Evolutionary conservation across 257 asterid genomes (phyloP).

Genomic region (Datura wrightii): DNA sequence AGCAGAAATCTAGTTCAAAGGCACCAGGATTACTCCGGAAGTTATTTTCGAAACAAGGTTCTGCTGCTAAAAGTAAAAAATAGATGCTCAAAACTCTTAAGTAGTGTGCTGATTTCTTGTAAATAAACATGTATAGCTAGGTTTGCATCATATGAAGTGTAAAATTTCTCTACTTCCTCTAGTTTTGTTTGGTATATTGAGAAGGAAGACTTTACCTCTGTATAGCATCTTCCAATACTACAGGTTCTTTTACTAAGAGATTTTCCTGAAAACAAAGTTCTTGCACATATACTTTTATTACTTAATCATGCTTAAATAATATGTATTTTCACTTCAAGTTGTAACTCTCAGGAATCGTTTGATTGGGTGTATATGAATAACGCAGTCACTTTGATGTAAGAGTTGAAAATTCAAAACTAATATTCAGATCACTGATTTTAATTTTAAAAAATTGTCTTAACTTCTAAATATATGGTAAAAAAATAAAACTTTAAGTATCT

Average conservation of each 20-base stretch:
- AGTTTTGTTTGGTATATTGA: background rate
- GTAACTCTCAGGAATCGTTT: too few relatives aligned
- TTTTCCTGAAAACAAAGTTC: background rate
- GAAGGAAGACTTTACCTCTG: background rate
- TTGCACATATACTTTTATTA: too few relatives aligned
- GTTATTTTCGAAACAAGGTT: slow-evolving; percentile 23
- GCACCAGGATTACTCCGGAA: background rate
- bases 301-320: too few relatives aligned
- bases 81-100: background rate
- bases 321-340: too few relatives aligned
- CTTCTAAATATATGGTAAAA: background rate
- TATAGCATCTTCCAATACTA: background rate
- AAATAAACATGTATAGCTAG: background rate
- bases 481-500: too few relatives aligned
- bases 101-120: slow-evolving; percentile 16
- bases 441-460: background rate
- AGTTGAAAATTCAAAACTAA: too few relatives aligned
- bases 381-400: too few relatives aligned
- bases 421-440: background rate
- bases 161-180: background rate
- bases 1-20: background rate
- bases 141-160: background rate
- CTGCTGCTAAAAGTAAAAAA: background rate
- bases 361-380: too few relatives aligned
- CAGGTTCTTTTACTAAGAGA: background rate